These are phyloP conservation scores for Coemansia sp. DNA, from an alignment of 192 early-diverging fungal genomes.

Conservation along the genomic window DNA sequence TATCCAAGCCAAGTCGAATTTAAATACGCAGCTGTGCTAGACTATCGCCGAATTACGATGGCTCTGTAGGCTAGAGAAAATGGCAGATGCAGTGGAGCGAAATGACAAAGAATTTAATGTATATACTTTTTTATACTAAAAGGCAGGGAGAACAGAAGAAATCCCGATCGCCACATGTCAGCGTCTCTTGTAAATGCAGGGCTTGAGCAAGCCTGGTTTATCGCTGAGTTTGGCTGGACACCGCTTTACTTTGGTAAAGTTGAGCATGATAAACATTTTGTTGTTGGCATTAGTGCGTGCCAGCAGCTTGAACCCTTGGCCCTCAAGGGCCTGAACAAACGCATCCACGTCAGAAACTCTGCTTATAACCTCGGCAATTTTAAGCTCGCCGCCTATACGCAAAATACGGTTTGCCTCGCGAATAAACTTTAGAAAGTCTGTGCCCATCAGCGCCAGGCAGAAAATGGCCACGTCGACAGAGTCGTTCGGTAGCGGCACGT, in stretches of 20 bases:
- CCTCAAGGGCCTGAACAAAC: constrained; percentile 72
- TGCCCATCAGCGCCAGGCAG: constrained; percentile 95
- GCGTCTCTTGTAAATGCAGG: constrained; percentile 62
- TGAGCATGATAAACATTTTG: constrained; percentile 95
- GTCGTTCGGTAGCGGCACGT: constrained; percentile 71
- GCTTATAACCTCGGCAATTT: constrained; percentile 94
- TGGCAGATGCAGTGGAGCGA: neutral
- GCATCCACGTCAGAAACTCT: constrained; percentile 77
- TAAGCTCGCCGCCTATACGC: constrained; percentile 75
- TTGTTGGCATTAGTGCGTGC: constrained; percentile 72
- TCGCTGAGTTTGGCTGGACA: constrained; percentile 24
- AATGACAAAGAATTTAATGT: neutral
- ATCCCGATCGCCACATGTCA: constrained; percentile 9
- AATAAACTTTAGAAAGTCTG: constrained; percentile 90
- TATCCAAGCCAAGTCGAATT: neutral
- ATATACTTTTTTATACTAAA: neutral
- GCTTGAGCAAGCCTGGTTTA: constrained; percentile 50
- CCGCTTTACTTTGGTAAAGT: constrained; percentile 64
- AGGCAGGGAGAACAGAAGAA: neutral
- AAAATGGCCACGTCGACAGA: constrained; percentile 86
- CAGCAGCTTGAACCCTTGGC: constrained; percentile 78
- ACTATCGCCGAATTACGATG: neutral
- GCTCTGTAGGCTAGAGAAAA: neutral
- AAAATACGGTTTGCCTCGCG: constrained; percentile 86
- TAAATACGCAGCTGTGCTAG: neutral